Conservation (phyloP, 805 yeast species). For the Ogataea thermomethanolica region DNA sequence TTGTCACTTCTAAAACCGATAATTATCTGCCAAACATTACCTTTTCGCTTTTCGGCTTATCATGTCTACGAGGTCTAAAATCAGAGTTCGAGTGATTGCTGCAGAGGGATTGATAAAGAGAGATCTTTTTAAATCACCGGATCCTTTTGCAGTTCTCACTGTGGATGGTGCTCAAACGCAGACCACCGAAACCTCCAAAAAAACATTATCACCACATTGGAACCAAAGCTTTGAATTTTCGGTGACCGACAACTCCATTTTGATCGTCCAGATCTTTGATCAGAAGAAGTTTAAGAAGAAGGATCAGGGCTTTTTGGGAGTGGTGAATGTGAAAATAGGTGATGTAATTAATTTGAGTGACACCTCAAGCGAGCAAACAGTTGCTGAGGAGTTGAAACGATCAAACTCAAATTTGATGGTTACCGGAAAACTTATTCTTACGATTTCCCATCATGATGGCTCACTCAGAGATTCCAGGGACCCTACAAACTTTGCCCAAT, state of each 20-base stretch:
- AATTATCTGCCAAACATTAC: slow-evolving; percentile 1
- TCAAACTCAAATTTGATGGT: slow-evolving; percentile 90
- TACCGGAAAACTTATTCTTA: slow-evolving; percentile 86
- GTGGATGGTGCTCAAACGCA: slow-evolving; percentile 97
- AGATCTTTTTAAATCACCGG: slow-evolving; percentile 94
- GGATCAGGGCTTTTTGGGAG: slow-evolving; percentile 98
- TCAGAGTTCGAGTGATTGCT: slow-evolving; percentile 79
- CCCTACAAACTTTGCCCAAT: slow-evolving; percentile 26
- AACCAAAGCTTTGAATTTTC: slow-evolving; percentile 83
- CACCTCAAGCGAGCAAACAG: slow-evolving; percentile 65
- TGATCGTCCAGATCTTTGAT: slow-evolving; percentile 93
- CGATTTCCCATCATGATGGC: slow-evolving; percentile 48
- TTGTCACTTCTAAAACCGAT: not conserved
- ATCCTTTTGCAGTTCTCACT: slow-evolving; percentile 95
- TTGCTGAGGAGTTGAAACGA: slow-evolving; percentile 86
- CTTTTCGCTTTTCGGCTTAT: not conserved
- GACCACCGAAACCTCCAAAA: slow-evolving; percentile 89
- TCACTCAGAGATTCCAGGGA: slow-evolving; percentile 27
- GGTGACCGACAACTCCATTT: slow-evolving; percentile 73
- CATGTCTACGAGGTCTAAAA: slow-evolving; percentile 29
- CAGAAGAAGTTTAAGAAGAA: slow-evolving; percentile 96
- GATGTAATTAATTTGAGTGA: slow-evolving; percentile 73
- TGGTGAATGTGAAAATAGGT: slow-evolving; percentile 84
- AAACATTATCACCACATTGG: slow-evolving; percentile 97
- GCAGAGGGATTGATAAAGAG: slow-evolving; percentile 95